A percentile compares a stretch with the other conserved stretches of the same genome.
These are phyloP conservation scores for Neopestalotiopsis sp. DNA, from an alignment of 2,329 filamentous ascomycete genomes.

Conservation along the genomic window DNA sequence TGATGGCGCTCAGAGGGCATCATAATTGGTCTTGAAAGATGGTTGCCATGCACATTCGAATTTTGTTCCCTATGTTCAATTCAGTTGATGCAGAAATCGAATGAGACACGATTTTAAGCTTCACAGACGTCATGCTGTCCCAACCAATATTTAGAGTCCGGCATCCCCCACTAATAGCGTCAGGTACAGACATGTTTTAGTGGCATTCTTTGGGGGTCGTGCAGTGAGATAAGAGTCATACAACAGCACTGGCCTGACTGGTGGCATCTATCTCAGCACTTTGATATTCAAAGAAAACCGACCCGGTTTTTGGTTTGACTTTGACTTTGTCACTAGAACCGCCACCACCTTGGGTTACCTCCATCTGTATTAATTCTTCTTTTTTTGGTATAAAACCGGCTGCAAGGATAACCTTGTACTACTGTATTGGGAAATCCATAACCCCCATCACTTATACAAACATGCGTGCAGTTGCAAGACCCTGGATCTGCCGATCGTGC, in stretches of 20 bases:
- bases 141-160: no score
- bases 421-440: background rate
- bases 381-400: background rate
- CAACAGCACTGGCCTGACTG: background rate
- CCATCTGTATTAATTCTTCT: background rate
- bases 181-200: background rate
- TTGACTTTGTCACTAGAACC: conserved; percentile 9
- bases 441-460: background rate
- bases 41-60: background rate
- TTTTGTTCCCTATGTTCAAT: background rate
- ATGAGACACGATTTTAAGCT: no score
- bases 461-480: conserved; percentile 30
- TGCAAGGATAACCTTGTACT: background rate
- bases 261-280: background rate
- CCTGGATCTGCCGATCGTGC: conserved; percentile 34
- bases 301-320: background rate
- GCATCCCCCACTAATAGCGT: background rate
- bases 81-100: no score
- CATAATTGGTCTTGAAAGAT: background rate
- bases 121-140: no score
- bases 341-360: background rate
- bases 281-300: background rate
- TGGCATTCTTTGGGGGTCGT: background rate
- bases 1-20: background rate
- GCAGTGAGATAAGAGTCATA: conserved; percentile 6